Evolutionary conservation across 73 alveolate species (phyloP).

Genomic region (Paramecium pentaurelia): DNA sequence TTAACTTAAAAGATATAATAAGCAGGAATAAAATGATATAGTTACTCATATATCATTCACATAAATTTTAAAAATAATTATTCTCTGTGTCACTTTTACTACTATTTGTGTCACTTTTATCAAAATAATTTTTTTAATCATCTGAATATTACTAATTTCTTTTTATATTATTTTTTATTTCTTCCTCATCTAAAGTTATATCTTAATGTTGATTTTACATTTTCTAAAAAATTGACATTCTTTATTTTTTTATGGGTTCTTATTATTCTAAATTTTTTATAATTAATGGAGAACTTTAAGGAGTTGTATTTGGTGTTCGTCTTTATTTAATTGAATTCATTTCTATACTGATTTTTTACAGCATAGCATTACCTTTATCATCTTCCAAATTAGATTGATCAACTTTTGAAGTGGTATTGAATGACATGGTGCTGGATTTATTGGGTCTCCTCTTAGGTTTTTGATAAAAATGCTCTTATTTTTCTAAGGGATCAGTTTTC

Average conservation of each 20-base stretch:
- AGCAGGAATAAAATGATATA: slow-evolving; percentile 56
- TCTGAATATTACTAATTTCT: background rate
- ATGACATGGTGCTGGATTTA: background rate
- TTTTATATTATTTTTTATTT: background rate
- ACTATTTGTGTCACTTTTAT: background rate
- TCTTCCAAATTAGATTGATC: background rate
- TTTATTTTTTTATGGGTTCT: background rate
- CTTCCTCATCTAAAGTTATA: background rate
- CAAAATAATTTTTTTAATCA: background rate
- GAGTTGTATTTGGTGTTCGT: slow-evolving; percentile 10
- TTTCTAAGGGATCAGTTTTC: background rate
- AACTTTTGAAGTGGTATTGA: background rate
- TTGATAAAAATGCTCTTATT: background rate
- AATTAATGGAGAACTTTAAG: slow-evolving; percentile 9
- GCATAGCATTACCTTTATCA: background rate
- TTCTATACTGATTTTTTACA: background rate
- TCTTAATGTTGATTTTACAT: background rate
- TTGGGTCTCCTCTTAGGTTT: background rate
- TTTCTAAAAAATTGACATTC: background rate
- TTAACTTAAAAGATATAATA: slow-evolving; percentile 48
- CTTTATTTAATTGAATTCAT: background rate
- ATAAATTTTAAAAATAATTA: background rate
- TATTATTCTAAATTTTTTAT: background rate
- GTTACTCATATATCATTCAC: background rate
- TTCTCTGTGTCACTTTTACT: background rate